Conservation (phyloP, 257 asterid species). For the Ajuga chamaepitys region DNA sequence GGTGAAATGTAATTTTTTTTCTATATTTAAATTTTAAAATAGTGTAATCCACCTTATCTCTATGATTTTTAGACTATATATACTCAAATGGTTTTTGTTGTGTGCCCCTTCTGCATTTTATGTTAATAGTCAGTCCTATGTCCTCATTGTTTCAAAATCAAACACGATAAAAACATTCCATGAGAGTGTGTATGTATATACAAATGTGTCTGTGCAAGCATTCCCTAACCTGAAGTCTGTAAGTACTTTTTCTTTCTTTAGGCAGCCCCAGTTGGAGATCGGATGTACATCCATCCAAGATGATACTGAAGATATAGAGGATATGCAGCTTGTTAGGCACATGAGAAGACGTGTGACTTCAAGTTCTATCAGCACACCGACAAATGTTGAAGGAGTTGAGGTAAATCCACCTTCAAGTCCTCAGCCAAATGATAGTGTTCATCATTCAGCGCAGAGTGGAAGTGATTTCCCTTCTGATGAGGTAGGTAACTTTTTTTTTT, state of each 20-base stretch:
- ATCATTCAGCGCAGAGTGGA: slow-evolving; percentile 31
- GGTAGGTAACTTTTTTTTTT: slow-evolving; percentile 29
- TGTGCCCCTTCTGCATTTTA: neutral
- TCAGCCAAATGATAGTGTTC: slow-evolving; percentile 28
- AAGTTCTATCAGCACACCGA: slow-evolving; percentile 32
- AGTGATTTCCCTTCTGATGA: slow-evolving; percentile 62
- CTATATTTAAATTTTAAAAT: neutral
- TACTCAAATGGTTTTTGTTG: neutral
- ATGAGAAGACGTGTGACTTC: slow-evolving; percentile 59
- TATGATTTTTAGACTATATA: neutral
- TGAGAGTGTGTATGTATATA: neutral
- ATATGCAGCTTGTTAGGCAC: slow-evolving; percentile 63
- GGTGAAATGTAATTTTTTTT: neutral
- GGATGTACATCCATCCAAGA: slow-evolving; percentile 66
- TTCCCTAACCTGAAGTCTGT: neutral
- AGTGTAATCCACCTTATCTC: neutral
- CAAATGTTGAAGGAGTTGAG: slow-evolving; percentile 45
- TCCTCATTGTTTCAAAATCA: neutral
- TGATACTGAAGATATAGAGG: slow-evolving; percentile 78
- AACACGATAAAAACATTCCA: neutral
- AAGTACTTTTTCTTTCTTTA: slow-evolving; percentile 17
- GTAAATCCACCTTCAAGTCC: slow-evolving; percentile 69
- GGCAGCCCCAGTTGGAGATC: slow-evolving; percentile 54
- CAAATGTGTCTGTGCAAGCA: neutral
- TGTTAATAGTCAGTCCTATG: neutral